These are phyloP conservation scores for Diaporthe australafricana DNA, from an alignment of 2,329 filamentous ascomycete genomes.

Conservation along the genomic window DNA sequence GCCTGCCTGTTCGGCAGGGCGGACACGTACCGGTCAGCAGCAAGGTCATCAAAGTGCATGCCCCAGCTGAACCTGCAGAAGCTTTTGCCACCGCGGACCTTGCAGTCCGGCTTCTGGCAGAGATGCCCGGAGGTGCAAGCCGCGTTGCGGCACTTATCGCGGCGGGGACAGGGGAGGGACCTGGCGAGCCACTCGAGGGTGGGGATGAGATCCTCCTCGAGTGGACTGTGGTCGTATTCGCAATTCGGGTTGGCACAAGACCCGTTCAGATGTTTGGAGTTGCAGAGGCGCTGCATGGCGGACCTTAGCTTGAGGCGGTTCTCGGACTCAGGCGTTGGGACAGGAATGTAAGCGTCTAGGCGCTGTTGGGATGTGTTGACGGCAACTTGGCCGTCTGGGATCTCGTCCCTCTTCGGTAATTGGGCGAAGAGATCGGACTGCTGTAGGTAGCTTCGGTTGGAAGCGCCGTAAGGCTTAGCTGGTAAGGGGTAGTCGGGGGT, in stretches of 20 bases:
- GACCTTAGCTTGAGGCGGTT: slow-evolving; percentile 41
- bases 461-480: slow-evolving; percentile 25
- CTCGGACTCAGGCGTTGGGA: slow-evolving; percentile 37
- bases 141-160: slow-evolving; percentile 42
- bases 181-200: slow-evolving; percentile 45
- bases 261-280: slow-evolving; percentile 28
- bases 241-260: slow-evolving; percentile 45
- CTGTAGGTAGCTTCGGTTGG: slow-evolving; percentile 23
- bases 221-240: slow-evolving; percentile 45
- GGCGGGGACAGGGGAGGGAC: slow-evolving; percentile 44
- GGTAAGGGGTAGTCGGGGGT: slow-evolving; percentile 22
- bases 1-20: neutral
- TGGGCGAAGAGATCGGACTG: slow-evolving; percentile 25
- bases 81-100: slow-evolving; percentile 45
- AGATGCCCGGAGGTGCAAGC: slow-evolving; percentile 46
- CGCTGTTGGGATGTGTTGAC: slow-evolving; percentile 45
- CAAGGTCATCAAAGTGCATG: slow-evolving; percentile 41
- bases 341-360: slow-evolving; percentile 45
- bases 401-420: slow-evolving; percentile 42
- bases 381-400: slow-evolving; percentile 44
- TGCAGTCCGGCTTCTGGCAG: slow-evolving; percentile 47
- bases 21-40: slow-evolving; percentile 20
- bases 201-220: slow-evolving; percentile 43
- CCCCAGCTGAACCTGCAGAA: slow-evolving; percentile 43
- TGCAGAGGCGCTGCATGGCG: slow-evolving; percentile 39